These are phyloP conservation scores for Pelargonium fulgidum DNA, from an alignment of 441 rosid genomes.

Conservation along the genomic window DNA sequence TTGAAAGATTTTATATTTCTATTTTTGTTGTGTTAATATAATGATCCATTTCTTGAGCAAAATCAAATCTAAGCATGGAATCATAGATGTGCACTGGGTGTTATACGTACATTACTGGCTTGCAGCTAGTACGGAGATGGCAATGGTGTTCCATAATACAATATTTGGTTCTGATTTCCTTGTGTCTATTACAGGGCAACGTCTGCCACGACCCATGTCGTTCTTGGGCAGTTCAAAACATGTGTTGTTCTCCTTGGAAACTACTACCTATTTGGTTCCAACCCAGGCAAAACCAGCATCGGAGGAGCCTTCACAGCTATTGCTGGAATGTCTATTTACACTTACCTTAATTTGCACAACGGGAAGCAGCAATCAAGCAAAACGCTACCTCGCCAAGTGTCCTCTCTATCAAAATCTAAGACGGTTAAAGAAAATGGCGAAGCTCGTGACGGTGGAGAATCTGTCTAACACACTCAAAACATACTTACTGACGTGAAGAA, in stretches of 20 bases:
- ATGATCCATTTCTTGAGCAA: no score
- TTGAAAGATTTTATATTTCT: no score
- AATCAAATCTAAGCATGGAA: no score
- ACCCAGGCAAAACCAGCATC: slow-evolving; percentile 69
- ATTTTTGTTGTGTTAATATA: no score
- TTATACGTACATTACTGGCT: no score
- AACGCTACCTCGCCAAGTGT: not conserved
- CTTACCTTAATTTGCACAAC: slow-evolving; percentile 51
- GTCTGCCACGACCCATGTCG: slow-evolving; percentile 88
- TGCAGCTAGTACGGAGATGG: no score
- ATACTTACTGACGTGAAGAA: no score
- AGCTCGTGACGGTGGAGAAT: not conserved
- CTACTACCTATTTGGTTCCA: slow-evolving; percentile 55
- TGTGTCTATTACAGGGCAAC: slow-evolving; percentile 53
- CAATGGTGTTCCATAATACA: not conserved
- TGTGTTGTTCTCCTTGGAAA: slow-evolving; percentile 82
- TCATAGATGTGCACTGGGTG: not conserved
- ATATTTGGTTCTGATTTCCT: not conserved
- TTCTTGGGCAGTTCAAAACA: slow-evolving; percentile 88
- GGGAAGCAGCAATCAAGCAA: not conserved
- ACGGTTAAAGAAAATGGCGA: not conserved
- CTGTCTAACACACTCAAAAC: not conserved
- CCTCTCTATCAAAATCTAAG: not conserved
- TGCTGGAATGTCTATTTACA: slow-evolving; percentile 68
- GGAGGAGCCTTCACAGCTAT: slow-evolving; percentile 72